Evolutionary conservation across 495 filamentous ascomycete genomes (phyloP), one percentile per base, ranked within the genome.

Genomic region (Ascodesmis nigricans): DNA sequence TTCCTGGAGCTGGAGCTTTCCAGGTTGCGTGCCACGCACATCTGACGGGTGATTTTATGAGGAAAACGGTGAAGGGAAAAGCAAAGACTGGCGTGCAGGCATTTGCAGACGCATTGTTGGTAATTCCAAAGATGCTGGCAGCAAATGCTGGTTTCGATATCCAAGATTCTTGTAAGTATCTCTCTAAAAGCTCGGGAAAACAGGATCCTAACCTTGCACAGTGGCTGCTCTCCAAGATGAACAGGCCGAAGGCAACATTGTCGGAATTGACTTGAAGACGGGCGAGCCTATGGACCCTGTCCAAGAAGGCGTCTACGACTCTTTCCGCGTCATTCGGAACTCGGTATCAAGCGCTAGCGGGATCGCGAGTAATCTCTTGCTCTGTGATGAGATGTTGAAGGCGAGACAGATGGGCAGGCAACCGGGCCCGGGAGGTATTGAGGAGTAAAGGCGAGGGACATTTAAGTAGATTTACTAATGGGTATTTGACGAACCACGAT

Each of bases 381-480:
- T 99, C 14, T 95, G 90, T 44, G 87, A 99, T 47, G 87, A 99
- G 63, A 63, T 99, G 56, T 60, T 99, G 38, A 99, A 99, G 64
- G 87, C 87, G 33, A 65, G 87, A 52, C 90, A 95, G 59, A 95
- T 95, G 84, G 21, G 16, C 16, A 26, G 25, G 8, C 29, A 30
- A 21, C 25, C 35, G 2, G 23, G 23, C 6, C 23, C 23, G 23
- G 11, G 23, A 6, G 23, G 23, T 25, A n/a, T n/a, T n/a, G n/a
- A n/a, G n/a, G n/a, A n/a, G n/a, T n/a, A n/a, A n/a, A n/a, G n/a
- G n/a, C n/a, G n/a, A n/a, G n/a, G n/a, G n/a, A n/a, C n/a, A n/a
- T n/a, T n/a, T n/a, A n/a, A n/a, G n/a, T n/a, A n/a, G n/a, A n/a
- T n/a, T n/a, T n/a, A n/a, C n/a, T n/a, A n/a, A n/a, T n/a, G n/a